Evolutionary conservation across 2,329 filamentous ascomycete genomes (phyloP).

Genomic region (Aspergillus sp.): DNA sequence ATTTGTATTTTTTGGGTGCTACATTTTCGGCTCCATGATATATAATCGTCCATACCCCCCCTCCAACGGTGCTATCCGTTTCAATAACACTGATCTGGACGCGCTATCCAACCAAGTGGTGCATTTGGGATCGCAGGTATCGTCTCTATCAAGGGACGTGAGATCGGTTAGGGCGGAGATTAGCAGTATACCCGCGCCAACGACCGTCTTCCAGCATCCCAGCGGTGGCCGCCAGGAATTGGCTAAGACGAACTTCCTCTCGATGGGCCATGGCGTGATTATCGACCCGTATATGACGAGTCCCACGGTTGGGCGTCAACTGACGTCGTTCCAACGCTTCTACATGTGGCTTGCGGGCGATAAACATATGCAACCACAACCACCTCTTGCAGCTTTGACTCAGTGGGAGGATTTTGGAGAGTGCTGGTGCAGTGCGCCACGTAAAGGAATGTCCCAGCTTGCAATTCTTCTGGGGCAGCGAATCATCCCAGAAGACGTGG

Average conservation of each 20-base stretch:
- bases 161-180: slow-evolving; percentile 7
- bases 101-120: slow-evolving; percentile 28
- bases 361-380: slow-evolving; percentile 26
- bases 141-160: slow-evolving; percentile 19
- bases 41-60: neutral
- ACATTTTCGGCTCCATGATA: neutral
- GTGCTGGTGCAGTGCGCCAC: slow-evolving; percentile 74
- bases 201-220: slow-evolving; percentile 15
- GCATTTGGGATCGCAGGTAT: slow-evolving; percentile 30
- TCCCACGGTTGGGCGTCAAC: slow-evolving; percentile 45
- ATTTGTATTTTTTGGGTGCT: neutral
- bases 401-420: slow-evolving; percentile 79
- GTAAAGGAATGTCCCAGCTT: slow-evolving; percentile 45
- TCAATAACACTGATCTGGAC: slow-evolving; percentile 26
- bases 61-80: slow-evolving; percentile 9
- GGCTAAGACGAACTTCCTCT: slow-evolving; percentile 71
- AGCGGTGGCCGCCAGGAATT: slow-evolving; percentile 16
- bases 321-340: slow-evolving; percentile 20
- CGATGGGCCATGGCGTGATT: slow-evolving; percentile 62
- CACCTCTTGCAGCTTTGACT: slow-evolving; percentile 59
- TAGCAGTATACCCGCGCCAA: slow-evolving; percentile 17
- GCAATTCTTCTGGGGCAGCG: slow-evolving; percentile 37
- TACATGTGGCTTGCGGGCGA: slow-evolving; percentile 10
- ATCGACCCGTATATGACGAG: slow-evolving; percentile 64
- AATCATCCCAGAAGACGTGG: slow-evolving; percentile 67